A percentile compares a stretch with the other conserved stretches of the same genome.
Conservation (phyloP, 495 filamentous ascomycete genomes). For the Lasiosphaeris hirsuta region DNA sequence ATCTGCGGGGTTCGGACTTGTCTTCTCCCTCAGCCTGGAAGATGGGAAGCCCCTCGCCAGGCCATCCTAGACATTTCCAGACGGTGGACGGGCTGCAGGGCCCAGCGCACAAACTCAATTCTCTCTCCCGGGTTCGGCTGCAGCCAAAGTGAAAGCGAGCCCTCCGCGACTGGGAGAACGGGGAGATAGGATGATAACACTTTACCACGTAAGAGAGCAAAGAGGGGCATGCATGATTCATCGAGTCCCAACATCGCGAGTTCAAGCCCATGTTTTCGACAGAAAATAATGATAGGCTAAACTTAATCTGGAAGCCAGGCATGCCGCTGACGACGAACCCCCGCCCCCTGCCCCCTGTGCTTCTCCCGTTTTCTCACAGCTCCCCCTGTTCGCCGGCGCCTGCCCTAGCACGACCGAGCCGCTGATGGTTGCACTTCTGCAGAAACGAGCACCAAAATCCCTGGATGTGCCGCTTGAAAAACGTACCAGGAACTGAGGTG, state of each 20-base stretch:
- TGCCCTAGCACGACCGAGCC: background rate
- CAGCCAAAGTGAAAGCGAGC: background rate
- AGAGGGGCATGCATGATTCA: background rate
- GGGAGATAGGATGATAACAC: too few relatives aligned
- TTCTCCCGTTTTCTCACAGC: background rate
- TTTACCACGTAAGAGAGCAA: background rate
- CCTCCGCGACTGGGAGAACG: background rate
- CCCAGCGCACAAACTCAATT: background rate
- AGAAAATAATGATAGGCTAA: background rate
- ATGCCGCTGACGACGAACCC: background rate
- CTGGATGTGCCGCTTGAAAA: conserved; percentile 1
- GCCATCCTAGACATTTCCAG: background rate
- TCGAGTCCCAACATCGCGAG: background rate
- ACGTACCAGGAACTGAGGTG: background rate
- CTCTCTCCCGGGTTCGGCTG: conserved; percentile 4
- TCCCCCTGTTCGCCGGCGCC: background rate
- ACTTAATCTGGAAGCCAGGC: conserved; percentile 4
- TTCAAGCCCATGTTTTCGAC: background rate
- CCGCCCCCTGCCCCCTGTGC: background rate
- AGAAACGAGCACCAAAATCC: background rate
- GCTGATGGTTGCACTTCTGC: background rate
- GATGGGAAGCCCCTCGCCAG: background rate
- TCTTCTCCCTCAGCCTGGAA: too few relatives aligned
- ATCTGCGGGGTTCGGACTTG: too few relatives aligned
- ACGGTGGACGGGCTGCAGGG: conserved; percentile 2